Base-by-base conservation (phyloP, 2,329 filamentous ascomycete species). In the Diplodia seriata region DNA sequence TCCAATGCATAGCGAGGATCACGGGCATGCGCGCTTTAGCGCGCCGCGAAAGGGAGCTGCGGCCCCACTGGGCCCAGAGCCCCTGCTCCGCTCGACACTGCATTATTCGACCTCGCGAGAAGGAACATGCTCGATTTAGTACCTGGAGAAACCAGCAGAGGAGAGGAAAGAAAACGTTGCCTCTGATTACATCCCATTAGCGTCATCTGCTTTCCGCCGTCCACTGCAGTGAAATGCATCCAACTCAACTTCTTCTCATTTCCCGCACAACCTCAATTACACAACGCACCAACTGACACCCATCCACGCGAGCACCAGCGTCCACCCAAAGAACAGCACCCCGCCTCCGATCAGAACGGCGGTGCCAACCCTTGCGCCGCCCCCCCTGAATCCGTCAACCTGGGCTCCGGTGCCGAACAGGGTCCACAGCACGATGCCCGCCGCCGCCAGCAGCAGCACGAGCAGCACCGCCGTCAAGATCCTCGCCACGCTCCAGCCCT, bases 211-310 rank as follows among this genome's bases (percentile, higher is more conserved):
- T 47, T 7, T 26, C 26, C 40, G 7, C 40, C 40, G 7, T 47
- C 18, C n/a, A 47, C 18, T 47, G 40, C 26, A 26, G 26, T 26
- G 26, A 26, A 4, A 26, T 26, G 26, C 26, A 26, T 26, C 26
- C 26, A 26, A 26, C 26, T 4, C 26, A 26, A 26, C 26, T 26
- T 26, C 26, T 26, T 26, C 26, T 33, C 31, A 33, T 33, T 33
- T 9, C 31, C 9, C 31, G 8, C 31, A 7, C 43, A 4, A n/a
- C n/a, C 43, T 47, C 43, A 4, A 26, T 33, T 69, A 80, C 69
- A 76, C 71, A 18, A 78, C 72, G 53, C 79, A 68, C 77, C 77
- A 80, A 66, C 78, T 79, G 11, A 78, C 68, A 1, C 76, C 76
- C 38, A 80, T 62, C 79, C 78, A 81, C 2, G 73, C 78, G 4